These are phyloP conservation scores for Diplogelasinospora grovesii DNA, from an alignment of 495 filamentous ascomycete genomes.

Conservation along the genomic window DNA sequence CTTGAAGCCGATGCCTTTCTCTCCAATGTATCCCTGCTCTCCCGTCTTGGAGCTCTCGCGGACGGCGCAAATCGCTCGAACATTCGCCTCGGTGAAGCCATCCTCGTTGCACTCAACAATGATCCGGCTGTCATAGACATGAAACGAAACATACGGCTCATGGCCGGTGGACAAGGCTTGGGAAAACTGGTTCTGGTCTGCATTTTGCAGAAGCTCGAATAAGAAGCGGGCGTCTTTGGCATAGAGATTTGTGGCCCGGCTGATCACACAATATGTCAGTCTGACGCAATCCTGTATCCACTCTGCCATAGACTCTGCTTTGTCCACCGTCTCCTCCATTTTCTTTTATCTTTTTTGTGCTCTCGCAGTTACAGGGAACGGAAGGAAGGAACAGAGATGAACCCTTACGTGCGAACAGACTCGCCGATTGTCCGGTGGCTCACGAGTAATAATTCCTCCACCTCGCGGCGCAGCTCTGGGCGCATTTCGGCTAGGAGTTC, in stretches of 20 bases:
- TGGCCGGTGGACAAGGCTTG: not conserved
- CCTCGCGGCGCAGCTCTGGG: too few relatives aligned
- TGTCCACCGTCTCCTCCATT: too few relatives aligned
- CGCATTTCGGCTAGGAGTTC: too few relatives aligned
- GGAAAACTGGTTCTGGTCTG: conserved; percentile 34
- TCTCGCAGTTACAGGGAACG: too few relatives aligned
- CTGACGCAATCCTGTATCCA: too few relatives aligned
- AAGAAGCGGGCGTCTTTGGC: conserved; percentile 31
- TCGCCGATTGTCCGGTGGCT: too few relatives aligned
- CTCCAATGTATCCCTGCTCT: conserved; percentile 38
- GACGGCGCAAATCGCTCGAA: conserved; percentile 31
- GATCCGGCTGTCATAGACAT: conserved; percentile 22
- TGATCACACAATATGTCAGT: too few relatives aligned
- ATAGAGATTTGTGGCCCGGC: conserved; percentile 34
- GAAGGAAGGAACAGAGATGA: too few relatives aligned
- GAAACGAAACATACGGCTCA: conserved; percentile 28
- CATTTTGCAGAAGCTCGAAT: conserved; percentile 40
- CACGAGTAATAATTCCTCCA: too few relatives aligned
- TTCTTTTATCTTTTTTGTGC: too few relatives aligned
- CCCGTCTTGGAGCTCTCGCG: conserved; percentile 34
- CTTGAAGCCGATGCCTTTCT: conserved; percentile 49
- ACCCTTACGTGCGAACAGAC: too few relatives aligned
- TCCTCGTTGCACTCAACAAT: conserved; percentile 43
- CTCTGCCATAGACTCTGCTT: too few relatives aligned
- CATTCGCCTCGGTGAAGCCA: conserved; percentile 32